Evolutionary conservation across 441 rosid species (phyloP).

Genomic region (Mallotus repandus): DNA sequence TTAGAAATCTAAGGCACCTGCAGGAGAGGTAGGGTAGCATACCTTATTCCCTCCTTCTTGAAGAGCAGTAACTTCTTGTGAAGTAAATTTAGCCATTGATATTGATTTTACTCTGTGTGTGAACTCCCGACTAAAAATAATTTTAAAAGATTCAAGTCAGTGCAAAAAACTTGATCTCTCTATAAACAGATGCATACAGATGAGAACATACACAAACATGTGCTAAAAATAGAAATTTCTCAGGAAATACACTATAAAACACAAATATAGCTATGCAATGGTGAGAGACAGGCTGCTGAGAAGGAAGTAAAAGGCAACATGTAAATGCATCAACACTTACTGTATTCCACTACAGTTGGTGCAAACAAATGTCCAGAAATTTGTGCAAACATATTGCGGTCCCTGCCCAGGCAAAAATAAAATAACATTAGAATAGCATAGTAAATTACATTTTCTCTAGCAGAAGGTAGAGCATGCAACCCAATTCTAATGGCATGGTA

Average conservation of each 20-base stretch:
- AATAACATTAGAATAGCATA: constrained; percentile 19
- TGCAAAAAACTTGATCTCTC: constrained; percentile 12
- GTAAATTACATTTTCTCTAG: constrained; percentile 3
- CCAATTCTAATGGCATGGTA: constrained; percentile 4
- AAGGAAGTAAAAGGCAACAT: constrained; percentile 5
- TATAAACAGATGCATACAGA: neutral
- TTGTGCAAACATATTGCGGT: constrained; percentile 96
- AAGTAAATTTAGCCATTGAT: constrained; percentile 91
- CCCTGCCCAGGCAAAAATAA: constrained; percentile 58
- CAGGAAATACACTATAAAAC: neutral
- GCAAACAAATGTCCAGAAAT: constrained; percentile 96
- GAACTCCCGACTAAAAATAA: constrained; percentile 73
- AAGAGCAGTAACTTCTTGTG: constrained; percentile 82
- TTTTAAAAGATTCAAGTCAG: constrained; percentile 21
- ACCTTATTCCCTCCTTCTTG: constrained; percentile 97
- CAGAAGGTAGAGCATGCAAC: constrained; percentile 8
- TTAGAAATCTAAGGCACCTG: constrained; percentile 5
- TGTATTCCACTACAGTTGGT: constrained; percentile 97
- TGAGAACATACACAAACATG: neutral
- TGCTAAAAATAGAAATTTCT: neutral
- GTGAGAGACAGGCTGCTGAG: constrained; percentile 11
- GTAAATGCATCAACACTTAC: constrained; percentile 44
- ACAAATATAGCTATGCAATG: constrained; percentile 12
- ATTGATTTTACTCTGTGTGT: constrained; percentile 94
- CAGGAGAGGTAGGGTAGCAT: constrained; percentile 12